Percentiles rank a stretch among this genome's conserved stretches.
Evolutionary conservation across 1,284 basidiomycete species (phyloP).

Genomic region (Mycena citricolor): DNA sequence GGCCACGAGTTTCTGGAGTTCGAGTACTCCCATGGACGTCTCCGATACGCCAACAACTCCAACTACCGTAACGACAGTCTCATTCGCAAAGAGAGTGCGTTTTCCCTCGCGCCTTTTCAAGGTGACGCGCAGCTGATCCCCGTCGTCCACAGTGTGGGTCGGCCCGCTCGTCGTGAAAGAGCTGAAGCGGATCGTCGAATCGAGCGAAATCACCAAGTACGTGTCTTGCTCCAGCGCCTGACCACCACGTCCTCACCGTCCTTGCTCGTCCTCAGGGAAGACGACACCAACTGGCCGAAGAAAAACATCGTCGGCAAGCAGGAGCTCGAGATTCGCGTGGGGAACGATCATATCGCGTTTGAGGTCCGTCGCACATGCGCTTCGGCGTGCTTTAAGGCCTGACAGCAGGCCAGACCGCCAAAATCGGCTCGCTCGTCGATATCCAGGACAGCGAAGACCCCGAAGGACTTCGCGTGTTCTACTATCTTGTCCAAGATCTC

Average conservation of each 20-base stretch:
- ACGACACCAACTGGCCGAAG: constrained; percentile 97
- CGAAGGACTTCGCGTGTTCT: constrained; percentile 97
- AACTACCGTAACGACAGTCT: constrained; percentile 98
- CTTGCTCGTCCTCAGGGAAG: constrained; percentile 68
- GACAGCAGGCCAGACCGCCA: constrained; percentile 74
- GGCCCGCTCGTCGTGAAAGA: constrained; percentile 90
- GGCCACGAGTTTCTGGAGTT: constrained; percentile 99
- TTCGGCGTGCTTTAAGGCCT: neutral
- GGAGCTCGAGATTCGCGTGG: constrained; percentile 92
- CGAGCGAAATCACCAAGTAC: constrained; percentile 94
- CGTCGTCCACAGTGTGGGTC: constrained; percentile 77
- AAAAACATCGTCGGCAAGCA: constrained; percentile 98
- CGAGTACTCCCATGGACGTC: constrained; percentile 93
- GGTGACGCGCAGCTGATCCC: constrained; percentile 2
- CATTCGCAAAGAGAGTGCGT: constrained; percentile 97
- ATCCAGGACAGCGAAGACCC: constrained; percentile 98
- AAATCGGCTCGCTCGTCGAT: constrained; percentile 95
- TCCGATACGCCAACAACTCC: constrained; percentile 98
- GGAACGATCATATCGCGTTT: constrained; percentile 96
- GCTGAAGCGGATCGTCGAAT: constrained; percentile 90
- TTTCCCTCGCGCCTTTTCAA: neutral
- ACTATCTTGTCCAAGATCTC: constrained; percentile 97
- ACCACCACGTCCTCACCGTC: neutral
- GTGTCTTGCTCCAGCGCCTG: constrained; percentile 27
- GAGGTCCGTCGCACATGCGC: constrained; percentile 65